These are phyloP conservation scores for Mycosphaerella arachidis DNA, from an alignment of 2,329 filamentous ascomycete genomes.

Conservation along the genomic window DNA sequence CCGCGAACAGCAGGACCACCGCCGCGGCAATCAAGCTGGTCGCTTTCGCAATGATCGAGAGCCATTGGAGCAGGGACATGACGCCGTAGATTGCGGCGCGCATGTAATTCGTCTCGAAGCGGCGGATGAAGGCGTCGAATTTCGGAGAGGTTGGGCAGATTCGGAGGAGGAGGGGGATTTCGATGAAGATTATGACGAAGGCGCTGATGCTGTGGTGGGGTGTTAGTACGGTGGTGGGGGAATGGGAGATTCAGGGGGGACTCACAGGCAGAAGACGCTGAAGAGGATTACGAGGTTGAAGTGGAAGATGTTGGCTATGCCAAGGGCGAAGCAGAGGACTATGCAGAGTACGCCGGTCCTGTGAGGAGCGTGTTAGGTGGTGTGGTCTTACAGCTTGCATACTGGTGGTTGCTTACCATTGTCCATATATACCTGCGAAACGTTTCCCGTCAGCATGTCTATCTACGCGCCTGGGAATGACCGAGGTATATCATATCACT, in stretches of 20 bases:
- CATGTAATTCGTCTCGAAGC: conserved; percentile 94
- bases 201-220: conserved; percentile 38
- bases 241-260: not conserved
- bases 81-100: conserved; percentile 78
- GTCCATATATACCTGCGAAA: conserved; percentile 59
- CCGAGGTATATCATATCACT: not conserved
- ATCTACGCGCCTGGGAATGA: not conserved
- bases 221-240: not conserved
- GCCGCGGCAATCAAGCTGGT: conserved; percentile 83
- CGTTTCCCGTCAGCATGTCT: conserved; percentile 6
- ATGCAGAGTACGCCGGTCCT: conserved; percentile 59
- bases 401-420: conserved; percentile 51
- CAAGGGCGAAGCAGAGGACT: conserved; percentile 62
- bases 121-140: conserved; percentile 86
- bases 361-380: conserved; percentile 1
- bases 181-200: conserved; percentile 50
- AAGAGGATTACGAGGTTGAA: conserved; percentile 57
- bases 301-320: conserved; percentile 65
- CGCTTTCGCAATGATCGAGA: conserved; percentile 62
- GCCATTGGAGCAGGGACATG: conserved; percentile 80
- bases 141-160: conserved; percentile 91
- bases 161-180: conserved; percentile 89
- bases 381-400: not conserved
- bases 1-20: conserved; percentile 72
- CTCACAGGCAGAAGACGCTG: conserved; percentile 50